phyloP scores from a whole-genome alignment of 441 rosid species.

The Geranium incanum region DNA sequence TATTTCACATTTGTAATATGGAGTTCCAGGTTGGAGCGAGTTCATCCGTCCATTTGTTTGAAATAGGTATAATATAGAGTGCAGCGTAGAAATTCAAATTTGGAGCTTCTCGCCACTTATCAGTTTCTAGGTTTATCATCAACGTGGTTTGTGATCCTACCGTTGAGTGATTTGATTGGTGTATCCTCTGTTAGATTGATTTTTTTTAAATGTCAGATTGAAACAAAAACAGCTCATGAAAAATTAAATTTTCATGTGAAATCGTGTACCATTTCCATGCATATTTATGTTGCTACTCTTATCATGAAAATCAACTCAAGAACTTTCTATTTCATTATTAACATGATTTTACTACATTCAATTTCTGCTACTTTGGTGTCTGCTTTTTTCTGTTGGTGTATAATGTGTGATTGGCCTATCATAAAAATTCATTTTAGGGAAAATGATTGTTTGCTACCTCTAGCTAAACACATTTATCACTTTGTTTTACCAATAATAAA shows the following conservation, averaged over 20 bases:
- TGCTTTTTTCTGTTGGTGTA: no score
- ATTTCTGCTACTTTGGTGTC: no score
- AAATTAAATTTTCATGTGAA: slow-evolving; percentile 3
- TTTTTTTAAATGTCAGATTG: slow-evolving; percentile 1
- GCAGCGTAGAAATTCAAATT: not conserved
- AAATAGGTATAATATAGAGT: not conserved
- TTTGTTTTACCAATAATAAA: no score
- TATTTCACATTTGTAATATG: not conserved
- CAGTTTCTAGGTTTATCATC: not conserved
- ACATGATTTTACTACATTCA: no score
- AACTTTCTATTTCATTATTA: not conserved
- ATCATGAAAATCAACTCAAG: not conserved
- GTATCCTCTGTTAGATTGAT: not conserved
- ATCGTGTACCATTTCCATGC: not conserved
- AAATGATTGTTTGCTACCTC: no score
- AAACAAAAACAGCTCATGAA: not conserved
- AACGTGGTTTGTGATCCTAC: not conserved
- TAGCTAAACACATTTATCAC: no score
- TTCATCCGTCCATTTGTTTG: slow-evolving; percentile 1
- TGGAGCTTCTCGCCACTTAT: slow-evolving; percentile 1
- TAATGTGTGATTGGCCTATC: no score
- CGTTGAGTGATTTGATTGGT: not conserved
- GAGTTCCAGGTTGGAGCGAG: not conserved
- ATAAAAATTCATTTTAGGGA: no score
- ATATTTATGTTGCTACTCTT: not conserved